phyloP scores from a whole-genome alignment of 2,329 filamentous ascomycete species.

The Apiospora phragmitis region DNA sequence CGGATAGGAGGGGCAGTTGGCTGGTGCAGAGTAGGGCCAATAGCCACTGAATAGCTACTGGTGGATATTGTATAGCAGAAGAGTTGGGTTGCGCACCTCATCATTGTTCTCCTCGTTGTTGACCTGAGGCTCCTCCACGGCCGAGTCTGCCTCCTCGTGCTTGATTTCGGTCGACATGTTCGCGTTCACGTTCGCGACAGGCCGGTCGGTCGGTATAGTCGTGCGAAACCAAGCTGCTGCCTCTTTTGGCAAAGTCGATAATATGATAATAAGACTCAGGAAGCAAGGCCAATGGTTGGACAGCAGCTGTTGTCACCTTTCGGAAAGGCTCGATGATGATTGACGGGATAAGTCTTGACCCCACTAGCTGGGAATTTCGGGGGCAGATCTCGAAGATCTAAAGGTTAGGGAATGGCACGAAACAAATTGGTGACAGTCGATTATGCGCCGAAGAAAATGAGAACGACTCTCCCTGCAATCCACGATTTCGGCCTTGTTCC shows the following conservation, averaged over 20 bases:
- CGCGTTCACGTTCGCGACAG: not conserved
- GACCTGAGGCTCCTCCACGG: not conserved
- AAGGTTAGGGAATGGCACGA: not conserved
- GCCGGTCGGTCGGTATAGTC: not conserved
- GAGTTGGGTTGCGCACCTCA: conserved; percentile 41
- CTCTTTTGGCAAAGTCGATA: not conserved
- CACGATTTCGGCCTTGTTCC: not conserved
- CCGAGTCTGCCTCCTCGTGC: not conserved
- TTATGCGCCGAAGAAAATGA: not conserved
- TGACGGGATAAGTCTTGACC: conserved; percentile 5
- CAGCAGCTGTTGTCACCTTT: not conserved
- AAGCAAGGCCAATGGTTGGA: not conserved
- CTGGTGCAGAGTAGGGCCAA: conserved; percentile 18
- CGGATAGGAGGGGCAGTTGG: conserved; percentile 11
- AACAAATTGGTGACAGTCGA: not conserved
- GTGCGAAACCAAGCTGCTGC: not conserved
- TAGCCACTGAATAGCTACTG: conserved; percentile 19
- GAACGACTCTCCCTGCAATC: not conserved
- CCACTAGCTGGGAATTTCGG: conserved; percentile 1
- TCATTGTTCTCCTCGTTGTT: conserved; percentile 44
- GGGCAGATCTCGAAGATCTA: not conserved
- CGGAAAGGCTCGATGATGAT: not conserved
- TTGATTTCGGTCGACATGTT: conserved; percentile 2
- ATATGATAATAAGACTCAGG: not conserved
- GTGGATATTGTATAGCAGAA: conserved; percentile 1